A percentile compares a stretch with the other conserved stretches of the same genome.
These are phyloP conservation scores for Zygoascus sp. DNA, from an alignment of 1,139 yeast species.

Conservation along the genomic window DNA sequence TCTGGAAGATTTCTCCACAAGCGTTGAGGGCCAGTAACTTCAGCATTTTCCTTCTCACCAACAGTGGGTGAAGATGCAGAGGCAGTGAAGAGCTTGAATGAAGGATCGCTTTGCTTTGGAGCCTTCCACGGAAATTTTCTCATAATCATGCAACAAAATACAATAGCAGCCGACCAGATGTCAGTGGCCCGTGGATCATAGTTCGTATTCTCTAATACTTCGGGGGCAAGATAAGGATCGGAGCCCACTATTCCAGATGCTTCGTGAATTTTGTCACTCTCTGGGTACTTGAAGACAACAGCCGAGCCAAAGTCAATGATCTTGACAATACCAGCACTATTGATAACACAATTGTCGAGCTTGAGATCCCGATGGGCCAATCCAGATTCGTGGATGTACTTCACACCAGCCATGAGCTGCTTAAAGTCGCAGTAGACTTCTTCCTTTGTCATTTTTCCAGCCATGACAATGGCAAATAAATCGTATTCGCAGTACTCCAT, in stretches of 20 bases:
- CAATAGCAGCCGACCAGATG: slow-evolving; percentile 91
- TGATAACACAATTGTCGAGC: slow-evolving; percentile 89
- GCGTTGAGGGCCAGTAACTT: slow-evolving; percentile 30
- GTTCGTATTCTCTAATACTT: slow-evolving; percentile 72
- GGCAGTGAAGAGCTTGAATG: slow-evolving; percentile 52
- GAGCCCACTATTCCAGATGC: slow-evolving; percentile 92
- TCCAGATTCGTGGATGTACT: slow-evolving; percentile 81
- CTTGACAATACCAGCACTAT: slow-evolving; percentile 77
- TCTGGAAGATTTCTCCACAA: slow-evolving; percentile 33
- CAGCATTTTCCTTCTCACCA: slow-evolving; percentile 16
- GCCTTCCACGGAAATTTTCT: slow-evolving; percentile 97
- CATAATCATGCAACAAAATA: slow-evolving; percentile 90
- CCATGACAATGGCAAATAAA: slow-evolving; percentile 91
- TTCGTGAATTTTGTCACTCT: slow-evolving; percentile 70
- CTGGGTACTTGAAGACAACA: slow-evolving; percentile 88
- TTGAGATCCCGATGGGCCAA: slow-evolving; percentile 90
- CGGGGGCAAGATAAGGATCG: slow-evolving; percentile 93
- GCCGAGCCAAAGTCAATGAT: slow-evolving; percentile 94
- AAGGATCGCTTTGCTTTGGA: slow-evolving; percentile 79
- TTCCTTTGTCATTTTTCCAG: slow-evolving; percentile 80
- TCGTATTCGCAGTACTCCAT: slow-evolving; percentile 96
- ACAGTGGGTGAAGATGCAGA: slow-evolving; percentile 3
- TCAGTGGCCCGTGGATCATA: slow-evolving; percentile 94
- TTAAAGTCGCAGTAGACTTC: slow-evolving; percentile 90
- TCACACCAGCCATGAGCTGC: slow-evolving; percentile 77